Percentiles rank a stretch among this genome's conserved stretches.
phyloP scores from a whole-genome alignment of 768 basidiomycete genomes.

The Cystobasidium onofrii region DNA sequence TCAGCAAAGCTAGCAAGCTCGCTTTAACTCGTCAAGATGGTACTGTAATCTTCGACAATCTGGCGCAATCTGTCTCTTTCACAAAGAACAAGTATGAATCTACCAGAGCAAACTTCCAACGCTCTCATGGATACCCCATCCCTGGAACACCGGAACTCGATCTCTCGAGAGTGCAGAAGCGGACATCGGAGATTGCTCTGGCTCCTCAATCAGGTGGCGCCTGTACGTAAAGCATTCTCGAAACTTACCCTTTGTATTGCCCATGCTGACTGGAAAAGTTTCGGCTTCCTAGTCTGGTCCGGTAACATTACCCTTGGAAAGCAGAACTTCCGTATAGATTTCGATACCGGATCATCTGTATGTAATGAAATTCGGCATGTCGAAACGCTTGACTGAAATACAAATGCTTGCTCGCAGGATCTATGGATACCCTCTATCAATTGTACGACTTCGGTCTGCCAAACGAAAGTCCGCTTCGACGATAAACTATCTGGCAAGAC shows the following conservation, averaged over 20 bases:
- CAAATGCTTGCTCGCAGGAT: constrained; percentile 19
- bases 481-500: not conserved
- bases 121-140: not conserved
- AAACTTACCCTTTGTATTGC: not conserved
- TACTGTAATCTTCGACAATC: not conserved
- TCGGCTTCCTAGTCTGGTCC: constrained; percentile 47
- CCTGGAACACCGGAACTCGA: constrained; percentile 12
- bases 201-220: constrained; percentile 3
- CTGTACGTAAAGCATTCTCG: not conserved
- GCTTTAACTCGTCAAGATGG: not conserved
- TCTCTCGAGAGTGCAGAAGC: constrained; percentile 1
- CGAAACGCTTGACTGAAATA: not conserved
- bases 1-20: not conserved
- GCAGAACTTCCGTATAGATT: constrained; percentile 48
- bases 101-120: constrained; percentile 18
- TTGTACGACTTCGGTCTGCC: constrained; percentile 42
- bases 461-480: constrained; percentile 29
- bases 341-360: constrained; percentile 45
- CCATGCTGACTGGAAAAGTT: not conserved
- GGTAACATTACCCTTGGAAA: constrained; percentile 49
- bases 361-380: not conserved
- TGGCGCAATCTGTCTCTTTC: not conserved
- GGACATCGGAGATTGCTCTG: not conserved
- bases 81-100: constrained; percentile 16
- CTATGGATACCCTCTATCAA: constrained; percentile 37